Conservation (phyloP, 495 filamentous ascomycete species). For the Penicillium waksmanii region DNA sequence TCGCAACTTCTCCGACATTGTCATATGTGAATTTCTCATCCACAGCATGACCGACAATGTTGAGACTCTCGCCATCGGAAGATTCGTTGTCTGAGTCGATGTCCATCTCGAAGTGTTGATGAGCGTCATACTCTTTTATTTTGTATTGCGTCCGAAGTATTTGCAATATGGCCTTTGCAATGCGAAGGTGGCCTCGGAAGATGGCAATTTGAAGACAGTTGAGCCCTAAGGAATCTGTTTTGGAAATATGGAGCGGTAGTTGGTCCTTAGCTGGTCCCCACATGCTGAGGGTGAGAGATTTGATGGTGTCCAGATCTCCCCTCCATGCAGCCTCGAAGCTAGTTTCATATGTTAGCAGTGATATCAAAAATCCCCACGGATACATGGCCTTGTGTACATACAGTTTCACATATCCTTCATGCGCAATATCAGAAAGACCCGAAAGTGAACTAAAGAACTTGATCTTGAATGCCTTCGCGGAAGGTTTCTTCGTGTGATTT, state of each 20-base stretch:
- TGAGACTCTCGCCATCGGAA: slow-evolving; percentile 40
- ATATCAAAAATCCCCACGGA: not conserved
- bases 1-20: slow-evolving; percentile 65
- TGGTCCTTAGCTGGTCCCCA: slow-evolving; percentile 46
- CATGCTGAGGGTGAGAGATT: slow-evolving; percentile 48
- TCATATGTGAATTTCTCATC: slow-evolving; percentile 71
- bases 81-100: slow-evolving; percentile 35
- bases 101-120: slow-evolving; percentile 53
- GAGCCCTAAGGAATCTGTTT: slow-evolving; percentile 46
- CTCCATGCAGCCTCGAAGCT: slow-evolving; percentile 71
- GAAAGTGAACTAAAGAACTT: slow-evolving; percentile 51
- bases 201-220: slow-evolving; percentile 69
- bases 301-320: slow-evolving; percentile 62
- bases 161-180: slow-evolving; percentile 65
- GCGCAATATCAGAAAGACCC: slow-evolving; percentile 54
- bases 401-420: slow-evolving; percentile 59
- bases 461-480: slow-evolving; percentile 43
- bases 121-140: slow-evolving; percentile 40
- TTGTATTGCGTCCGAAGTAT: slow-evolving; percentile 70
- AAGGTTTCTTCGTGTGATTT: slow-evolving; percentile 6
- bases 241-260: slow-evolving; percentile 63
- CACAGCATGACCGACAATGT: slow-evolving; percentile 50
- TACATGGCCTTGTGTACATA: slow-evolving; percentile 26
- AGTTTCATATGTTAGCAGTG: slow-evolving; percentile 19
- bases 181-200: slow-evolving; percentile 59